Base-by-base conservation (phyloP, 2,329 filamentous ascomycete genomes). In the Fusarium xylarioides region DNA sequence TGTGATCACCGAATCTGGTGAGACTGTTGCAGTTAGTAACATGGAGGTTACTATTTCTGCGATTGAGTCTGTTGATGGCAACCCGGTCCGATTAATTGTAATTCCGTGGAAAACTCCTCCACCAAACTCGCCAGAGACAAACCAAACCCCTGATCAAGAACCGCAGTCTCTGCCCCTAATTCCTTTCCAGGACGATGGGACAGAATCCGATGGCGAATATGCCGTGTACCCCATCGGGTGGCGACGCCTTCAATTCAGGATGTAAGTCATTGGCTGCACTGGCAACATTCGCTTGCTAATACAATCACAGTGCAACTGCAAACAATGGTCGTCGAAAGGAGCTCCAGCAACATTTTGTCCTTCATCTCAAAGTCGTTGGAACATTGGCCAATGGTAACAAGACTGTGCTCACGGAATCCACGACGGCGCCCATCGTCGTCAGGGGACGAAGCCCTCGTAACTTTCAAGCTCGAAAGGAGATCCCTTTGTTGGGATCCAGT, bases 51-150 rank as follows among this genome's bases (percentile, higher is more conserved):
- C 92, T 60, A 93, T 98, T 52, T 97, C 94, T 10, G 95, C 95
- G 14, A 97, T 95, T 54, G 95, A 98, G 81, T 98, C 95, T 4
- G 95, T 97, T 21, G 95, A 98, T 80, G 94, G 94, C 38, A 95
- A 97, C 76, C 85, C 93, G 0, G 94, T 98, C 47, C 95, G 97
- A 77, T 91, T 98, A 70, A 98, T 98, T 71, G 96, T 96, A 12
- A 97, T 98, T 67, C 95, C 95, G 2, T 98, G 95, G 95, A 98
- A 98, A 85, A 98, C 95, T 4, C 95, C 95, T 3, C 93, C 93
- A 34, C 93, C 93, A 56, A 93, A 92, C 82, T 90, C 91, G 7
- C 88, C 90, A n/a, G 90, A 92, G 72, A 86, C 91, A 66, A 87
- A 83, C 69, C 89, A 92, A 70, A 85, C 85, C 4, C 85, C 85